These are phyloP conservation scores for Trichoderma sp. DNA, from an alignment of 2,329 filamentous ascomycete genomes.

Conservation along the genomic window DNA sequence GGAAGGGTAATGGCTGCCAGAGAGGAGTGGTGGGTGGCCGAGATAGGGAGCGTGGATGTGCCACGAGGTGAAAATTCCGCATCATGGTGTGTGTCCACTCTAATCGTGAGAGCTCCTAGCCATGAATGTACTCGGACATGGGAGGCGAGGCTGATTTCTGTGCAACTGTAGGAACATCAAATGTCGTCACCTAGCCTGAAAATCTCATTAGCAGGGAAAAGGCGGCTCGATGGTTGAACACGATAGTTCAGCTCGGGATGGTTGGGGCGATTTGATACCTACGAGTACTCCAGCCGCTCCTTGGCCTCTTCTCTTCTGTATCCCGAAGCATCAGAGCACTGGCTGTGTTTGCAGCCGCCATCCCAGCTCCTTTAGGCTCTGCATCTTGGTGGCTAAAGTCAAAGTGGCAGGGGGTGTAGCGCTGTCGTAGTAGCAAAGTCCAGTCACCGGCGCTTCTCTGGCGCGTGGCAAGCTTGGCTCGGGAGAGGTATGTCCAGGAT, in stretches of 20 bases:
- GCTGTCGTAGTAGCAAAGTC: slow-evolving; percentile 11
- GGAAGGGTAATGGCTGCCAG: slow-evolving; percentile 6
- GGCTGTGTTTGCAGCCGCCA: not conserved
- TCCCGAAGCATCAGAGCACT: not conserved
- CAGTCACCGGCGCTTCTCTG: slow-evolving; percentile 12
- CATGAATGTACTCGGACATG: not conserved
- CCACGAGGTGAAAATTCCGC: slow-evolving; percentile 18
- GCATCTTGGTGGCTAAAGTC: slow-evolving; percentile 17
- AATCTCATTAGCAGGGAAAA: not conserved
- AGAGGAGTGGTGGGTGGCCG: not conserved
- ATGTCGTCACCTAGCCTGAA: not conserved
- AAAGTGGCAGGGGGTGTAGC: slow-evolving; percentile 2
- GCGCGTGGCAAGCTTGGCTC: slow-evolving; percentile 19
- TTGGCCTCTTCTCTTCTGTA: not conserved
- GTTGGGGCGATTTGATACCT: not conserved
- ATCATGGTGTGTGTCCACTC: not conserved
- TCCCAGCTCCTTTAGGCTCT: not conserved
- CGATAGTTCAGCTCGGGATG: not conserved
- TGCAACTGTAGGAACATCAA: not conserved
- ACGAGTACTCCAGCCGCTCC: not conserved
- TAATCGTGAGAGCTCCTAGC: not conserved
- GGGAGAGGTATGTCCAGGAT: not conserved
- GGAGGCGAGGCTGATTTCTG: slow-evolving; percentile 6
- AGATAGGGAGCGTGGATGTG: slow-evolving; percentile 15
- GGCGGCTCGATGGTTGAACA: not conserved